A percentile compares a stretch with the other conserved stretches of the same genome.
These are phyloP conservation scores for Dianthus caryophyllus DNA, from an alignment of 148 eudicot species.

Conservation along the genomic window DNA sequence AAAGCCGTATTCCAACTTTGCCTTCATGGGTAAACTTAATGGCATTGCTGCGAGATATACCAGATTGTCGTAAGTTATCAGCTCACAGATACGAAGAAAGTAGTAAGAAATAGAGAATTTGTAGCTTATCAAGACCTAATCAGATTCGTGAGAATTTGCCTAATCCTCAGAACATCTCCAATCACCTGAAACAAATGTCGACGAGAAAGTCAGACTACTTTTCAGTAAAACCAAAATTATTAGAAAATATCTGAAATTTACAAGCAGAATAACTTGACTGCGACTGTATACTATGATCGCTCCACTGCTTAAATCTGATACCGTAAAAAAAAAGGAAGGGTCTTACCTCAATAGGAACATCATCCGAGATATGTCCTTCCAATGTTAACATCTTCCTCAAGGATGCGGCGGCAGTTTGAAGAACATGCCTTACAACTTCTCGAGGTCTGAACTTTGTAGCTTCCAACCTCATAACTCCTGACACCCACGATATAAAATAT, in stretches of 20 bases:
- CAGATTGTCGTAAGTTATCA: not conserved
- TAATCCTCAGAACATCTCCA: constrained; percentile 89
- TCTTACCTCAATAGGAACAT: constrained; percentile 75
- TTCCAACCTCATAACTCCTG: constrained; percentile 93
- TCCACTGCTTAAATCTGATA: too few species aligned
- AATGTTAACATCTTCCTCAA: constrained; percentile 61
- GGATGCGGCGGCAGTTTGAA: constrained; percentile 94
- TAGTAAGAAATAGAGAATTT: not conserved
- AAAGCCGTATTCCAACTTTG: constrained; percentile 79
- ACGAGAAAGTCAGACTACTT: not conserved
- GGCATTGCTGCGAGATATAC: constrained; percentile 62
- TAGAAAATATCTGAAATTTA: not conserved
- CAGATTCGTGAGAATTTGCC: constrained; percentile 95
- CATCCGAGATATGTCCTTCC: constrained; percentile 81
- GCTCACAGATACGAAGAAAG: not conserved
- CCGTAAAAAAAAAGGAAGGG: not conserved
- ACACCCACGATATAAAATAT: not conserved
- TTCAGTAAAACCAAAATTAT: not conserved
- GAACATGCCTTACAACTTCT: constrained; percentile 90
- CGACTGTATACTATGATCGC: not conserved
- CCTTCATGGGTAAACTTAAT: constrained; percentile 95
- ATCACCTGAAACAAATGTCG: constrained; percentile 51
- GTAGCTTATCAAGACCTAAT: constrained; percentile 61
- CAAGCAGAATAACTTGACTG: not conserved
- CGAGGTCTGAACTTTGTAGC: constrained; percentile 89